phyloP scores from a whole-genome alignment of 2,329 filamentous ascomycete genomes.

The Emericellopsis atlantica region DNA sequence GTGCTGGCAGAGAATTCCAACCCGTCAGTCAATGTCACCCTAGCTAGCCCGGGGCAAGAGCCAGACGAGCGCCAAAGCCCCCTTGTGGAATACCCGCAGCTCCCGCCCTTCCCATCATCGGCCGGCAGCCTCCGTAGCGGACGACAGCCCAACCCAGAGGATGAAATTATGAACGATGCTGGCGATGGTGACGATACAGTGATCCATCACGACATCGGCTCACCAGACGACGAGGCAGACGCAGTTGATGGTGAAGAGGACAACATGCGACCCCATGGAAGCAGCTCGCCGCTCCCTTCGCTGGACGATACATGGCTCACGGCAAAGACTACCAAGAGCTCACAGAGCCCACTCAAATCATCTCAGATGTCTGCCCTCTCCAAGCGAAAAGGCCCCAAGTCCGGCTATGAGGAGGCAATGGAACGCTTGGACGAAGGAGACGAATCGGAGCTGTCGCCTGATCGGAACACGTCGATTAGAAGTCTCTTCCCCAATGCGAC shows the following conservation, averaged over 20 bases:
- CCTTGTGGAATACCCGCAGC: neutral
- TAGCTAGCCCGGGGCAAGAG: neutral
- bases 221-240: neutral
- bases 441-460: constrained; percentile 11
- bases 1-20: too few species aligned
- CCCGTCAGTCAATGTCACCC: neutral
- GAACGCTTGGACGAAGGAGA: constrained; percentile 23
- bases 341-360: constrained; percentile 18
- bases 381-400: constrained; percentile 13
- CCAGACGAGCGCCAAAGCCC: neutral
- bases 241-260: neutral
- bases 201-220: constrained; percentile 5
- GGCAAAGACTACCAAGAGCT: constrained; percentile 21
- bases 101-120: neutral
- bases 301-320: constrained; percentile 27
- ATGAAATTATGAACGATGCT: constrained; percentile 11
- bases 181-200: constrained; percentile 10
- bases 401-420: constrained; percentile 31
- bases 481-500: constrained; percentile 19
- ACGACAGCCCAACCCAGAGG: constrained; percentile 27
- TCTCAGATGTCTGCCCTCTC: constrained; percentile 11
- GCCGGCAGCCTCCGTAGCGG: constrained; percentile 30
- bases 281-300: constrained; percentile 20
- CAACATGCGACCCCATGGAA: neutral
- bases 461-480: constrained; percentile 11